Base-by-base conservation (phyloP, 148 eudicot species). In the Polygonum aviculare region DNA sequence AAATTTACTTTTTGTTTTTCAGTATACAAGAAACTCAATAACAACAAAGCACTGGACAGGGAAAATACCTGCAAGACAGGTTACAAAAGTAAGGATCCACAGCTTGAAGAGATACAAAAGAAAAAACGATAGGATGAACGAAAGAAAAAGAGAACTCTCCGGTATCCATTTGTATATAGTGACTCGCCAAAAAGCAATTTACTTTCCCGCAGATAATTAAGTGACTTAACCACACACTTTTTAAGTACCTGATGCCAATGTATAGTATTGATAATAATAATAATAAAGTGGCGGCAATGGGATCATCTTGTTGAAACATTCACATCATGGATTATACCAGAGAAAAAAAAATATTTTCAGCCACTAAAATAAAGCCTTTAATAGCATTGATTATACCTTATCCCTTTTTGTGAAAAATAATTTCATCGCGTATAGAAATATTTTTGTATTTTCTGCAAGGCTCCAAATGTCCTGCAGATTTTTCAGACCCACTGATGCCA, bases 391-490 rank as follows among this genome's bases (percentile, higher is more conserved):
- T 11, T 82, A 70, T 63, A 92, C 98, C 98, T 90, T 87, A 72
- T 84, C 87, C 82, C 98, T 88, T 78, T 84, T 85, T 22, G 71
- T 54, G 76, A 89, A 92, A 78, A 95, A 92, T 16, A 92, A 78
- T 74, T 86, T 87, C n/a, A 95, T 79, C 16, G 98, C 88, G 81
- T 90, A 92, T n/a, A 95, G 79, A 70, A 92, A 90, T 12, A 95
- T 80, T 81, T 81, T 80, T 5, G 96, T 84, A 85, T 90, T 92
- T 70, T 92, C 98, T 80, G 73, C 82, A 21, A 92, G 82, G 85
- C 86, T 90, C 98, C 98, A 95, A 72, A 90, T 76, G 74, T 95
- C 98, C 80, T 92, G 97, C 1, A 97, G 96, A 82, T 90, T 95
- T 85, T 92, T 95, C 81, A 95, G 80, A 71, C 97, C 96, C 19